A percentile compares a stretch with the other conserved stretches of the same genome.
These are phyloP conservation scores for Aspergillus luchuensis DNA, from an alignment of 2,329 filamentous ascomycete genomes.

Conservation along the genomic window DNA sequence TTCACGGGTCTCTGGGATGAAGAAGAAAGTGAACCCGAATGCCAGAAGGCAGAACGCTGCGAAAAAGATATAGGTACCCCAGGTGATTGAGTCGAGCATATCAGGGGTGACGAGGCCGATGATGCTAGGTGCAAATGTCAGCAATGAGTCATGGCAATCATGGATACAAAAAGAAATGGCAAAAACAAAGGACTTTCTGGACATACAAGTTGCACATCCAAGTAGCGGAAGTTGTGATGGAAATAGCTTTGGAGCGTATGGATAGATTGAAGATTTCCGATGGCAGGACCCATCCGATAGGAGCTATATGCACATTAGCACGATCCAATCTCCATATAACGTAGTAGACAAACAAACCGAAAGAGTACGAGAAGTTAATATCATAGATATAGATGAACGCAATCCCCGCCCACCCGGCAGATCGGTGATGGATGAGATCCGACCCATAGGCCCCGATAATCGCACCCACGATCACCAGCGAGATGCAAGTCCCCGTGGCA, in stretches of 20 bases:
- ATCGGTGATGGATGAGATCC: constrained; percentile 29
- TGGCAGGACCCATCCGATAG: constrained; percentile 43
- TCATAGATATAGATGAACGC: constrained; percentile 44
- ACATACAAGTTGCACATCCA: constrained; percentile 46
- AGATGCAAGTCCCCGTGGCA: constrained; percentile 38
- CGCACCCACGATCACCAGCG: constrained; percentile 39
- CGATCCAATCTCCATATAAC: not conserved
- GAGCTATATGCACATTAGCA: constrained; percentile 26
- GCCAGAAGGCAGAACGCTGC: constrained; percentile 41
- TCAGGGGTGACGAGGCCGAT: constrained; percentile 41
- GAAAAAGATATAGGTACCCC: constrained; percentile 45
- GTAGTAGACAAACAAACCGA: constrained; percentile 28
- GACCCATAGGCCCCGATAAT: constrained; percentile 37
- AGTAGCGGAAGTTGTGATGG: constrained; percentile 41
- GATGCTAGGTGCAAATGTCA: constrained; percentile 27
- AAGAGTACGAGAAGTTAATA: constrained; percentile 42
- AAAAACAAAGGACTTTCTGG: too few species aligned
- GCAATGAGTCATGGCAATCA: not conserved
- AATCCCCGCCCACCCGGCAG: constrained; percentile 41
- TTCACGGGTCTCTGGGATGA: constrained; percentile 39
- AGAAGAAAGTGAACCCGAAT: constrained; percentile 38
- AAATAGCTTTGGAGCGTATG: constrained; percentile 42
- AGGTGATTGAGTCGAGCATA: constrained; percentile 41
- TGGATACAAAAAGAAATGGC: not conserved
- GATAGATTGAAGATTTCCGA: constrained; percentile 44